Conservation (phyloP, 108 stramenopile species). For the Ochromonas danica region DNA sequence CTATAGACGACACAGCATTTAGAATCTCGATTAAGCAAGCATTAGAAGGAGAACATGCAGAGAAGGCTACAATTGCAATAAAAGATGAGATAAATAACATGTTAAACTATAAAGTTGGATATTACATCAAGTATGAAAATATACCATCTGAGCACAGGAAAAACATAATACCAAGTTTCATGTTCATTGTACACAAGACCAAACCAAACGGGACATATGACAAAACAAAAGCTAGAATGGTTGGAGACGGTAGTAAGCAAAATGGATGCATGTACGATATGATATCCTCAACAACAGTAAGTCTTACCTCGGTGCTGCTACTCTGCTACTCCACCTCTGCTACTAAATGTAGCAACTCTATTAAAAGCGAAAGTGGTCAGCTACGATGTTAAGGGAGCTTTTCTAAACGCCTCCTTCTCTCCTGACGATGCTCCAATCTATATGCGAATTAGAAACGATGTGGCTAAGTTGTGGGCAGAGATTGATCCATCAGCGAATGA, state of each 20-base stretch:
- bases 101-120: conserved; percentile 1
- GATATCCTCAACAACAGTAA: conserved; percentile 10
- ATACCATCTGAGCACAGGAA: background rate
- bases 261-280: background rate
- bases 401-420: background rate
- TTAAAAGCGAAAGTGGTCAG: background rate
- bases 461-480: conserved; percentile 6
- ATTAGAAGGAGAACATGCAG: background rate
- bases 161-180: background rate
- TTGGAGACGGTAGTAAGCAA: background rate
- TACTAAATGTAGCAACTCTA: background rate
- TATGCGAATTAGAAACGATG: background rate
- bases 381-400: conserved; percentile 17
- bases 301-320: background rate
- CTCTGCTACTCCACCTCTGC: background rate
- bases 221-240: background rate
- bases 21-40: background rate
- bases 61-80: background rate
- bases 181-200: background rate
- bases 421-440: conserved; percentile 8
- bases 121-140: background rate
- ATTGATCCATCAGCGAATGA: conserved; percentile 6
- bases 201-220: background rate
- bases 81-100: background rate
- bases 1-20: background rate